phyloP scores from a whole-genome alignment of 768 basidiomycete genomes.

The Naganishia randhawae region DNA sequence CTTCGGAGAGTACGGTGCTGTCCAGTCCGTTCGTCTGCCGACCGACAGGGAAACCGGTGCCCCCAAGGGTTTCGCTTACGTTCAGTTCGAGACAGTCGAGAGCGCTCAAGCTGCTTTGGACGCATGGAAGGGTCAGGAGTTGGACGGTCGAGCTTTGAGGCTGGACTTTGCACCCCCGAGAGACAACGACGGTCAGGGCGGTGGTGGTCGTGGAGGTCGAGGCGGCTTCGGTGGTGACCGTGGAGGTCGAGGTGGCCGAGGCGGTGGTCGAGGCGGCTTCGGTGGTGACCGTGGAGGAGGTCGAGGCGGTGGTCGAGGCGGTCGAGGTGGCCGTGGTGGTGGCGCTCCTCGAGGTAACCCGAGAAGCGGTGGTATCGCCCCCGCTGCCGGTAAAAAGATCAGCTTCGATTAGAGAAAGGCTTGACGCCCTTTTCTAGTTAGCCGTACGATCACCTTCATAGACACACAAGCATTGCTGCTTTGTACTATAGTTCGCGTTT shows the following conservation, averaged over 20 bases:
- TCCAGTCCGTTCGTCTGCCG: constrained; percentile 82
- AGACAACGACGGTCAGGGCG: constrained; percentile 68
- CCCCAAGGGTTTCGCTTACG: constrained; percentile 94
- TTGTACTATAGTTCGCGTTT: constrained; percentile 2
- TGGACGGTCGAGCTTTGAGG: constrained; percentile 75
- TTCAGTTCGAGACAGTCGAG: constrained; percentile 81
- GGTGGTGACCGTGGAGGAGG: constrained; percentile 49
- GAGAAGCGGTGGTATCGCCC: constrained; percentile 64
- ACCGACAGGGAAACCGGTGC: constrained; percentile 86
- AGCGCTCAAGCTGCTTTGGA: constrained; percentile 75
- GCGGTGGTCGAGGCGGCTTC: constrained; percentile 52
- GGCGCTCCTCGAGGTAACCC: constrained; percentile 36
- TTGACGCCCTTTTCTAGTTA: constrained; percentile 8
- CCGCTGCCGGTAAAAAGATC: constrained; percentile 58
- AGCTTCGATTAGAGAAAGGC: constrained; percentile 45
- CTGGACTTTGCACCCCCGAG: constrained; percentile 57
- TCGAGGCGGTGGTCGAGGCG: constrained; percentile 33
- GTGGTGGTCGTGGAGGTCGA: constrained; percentile 52
- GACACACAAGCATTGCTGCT: constrained; percentile 3
- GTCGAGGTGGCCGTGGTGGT: constrained; percentile 36
- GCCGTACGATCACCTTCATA: constrained; percentile 1
- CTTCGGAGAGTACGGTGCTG: constrained; percentile 79
- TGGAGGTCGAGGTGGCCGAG: constrained; percentile 32
- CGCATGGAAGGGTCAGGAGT: constrained; percentile 65
- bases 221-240: constrained; percentile 51